These are phyloP conservation scores for Camellia granthamiana DNA, from an alignment of 148 eudicot species.

Conservation along the genomic window DNA sequence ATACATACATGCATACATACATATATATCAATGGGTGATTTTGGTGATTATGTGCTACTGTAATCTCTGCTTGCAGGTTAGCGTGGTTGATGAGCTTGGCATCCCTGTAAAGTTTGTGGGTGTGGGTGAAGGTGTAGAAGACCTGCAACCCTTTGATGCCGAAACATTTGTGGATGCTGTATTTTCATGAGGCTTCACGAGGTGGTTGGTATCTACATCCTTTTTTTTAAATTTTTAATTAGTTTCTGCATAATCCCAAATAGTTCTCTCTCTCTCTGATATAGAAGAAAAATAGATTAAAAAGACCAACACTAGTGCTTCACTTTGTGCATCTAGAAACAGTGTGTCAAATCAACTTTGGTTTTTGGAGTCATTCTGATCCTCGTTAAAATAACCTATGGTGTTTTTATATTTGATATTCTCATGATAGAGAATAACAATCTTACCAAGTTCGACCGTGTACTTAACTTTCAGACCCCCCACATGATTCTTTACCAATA, in stretches of 20 bases:
- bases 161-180: conserved; percentile 87
- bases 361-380: no score
- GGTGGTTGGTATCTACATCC: conserved; percentile 11
- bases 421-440: no score
- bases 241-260: neutral
- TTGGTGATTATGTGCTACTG: conserved; percentile 3
- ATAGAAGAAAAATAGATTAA: neutral
- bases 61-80: conserved; percentile 53
- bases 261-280: neutral
- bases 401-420: no score
- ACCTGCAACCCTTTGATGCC: conserved; percentile 94
- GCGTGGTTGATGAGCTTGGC: conserved; percentile 94
- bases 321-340: no score
- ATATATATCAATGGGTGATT: neutral
- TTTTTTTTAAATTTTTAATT: neutral
- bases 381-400: no score
- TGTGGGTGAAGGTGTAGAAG: conserved; percentile 97
- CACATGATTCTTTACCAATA: neutral
- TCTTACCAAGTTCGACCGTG: neutral
- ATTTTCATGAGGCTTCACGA: conserved; percentile 49
- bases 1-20: no score
- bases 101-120: conserved; percentile 99
- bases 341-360: no score
- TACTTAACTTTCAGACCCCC: neutral
- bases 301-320: neutral